These are phyloP conservation scores for Aureobasidium lini DNA, from an alignment of 2,329 filamentous ascomycete genomes.

Conservation along the genomic window DNA sequence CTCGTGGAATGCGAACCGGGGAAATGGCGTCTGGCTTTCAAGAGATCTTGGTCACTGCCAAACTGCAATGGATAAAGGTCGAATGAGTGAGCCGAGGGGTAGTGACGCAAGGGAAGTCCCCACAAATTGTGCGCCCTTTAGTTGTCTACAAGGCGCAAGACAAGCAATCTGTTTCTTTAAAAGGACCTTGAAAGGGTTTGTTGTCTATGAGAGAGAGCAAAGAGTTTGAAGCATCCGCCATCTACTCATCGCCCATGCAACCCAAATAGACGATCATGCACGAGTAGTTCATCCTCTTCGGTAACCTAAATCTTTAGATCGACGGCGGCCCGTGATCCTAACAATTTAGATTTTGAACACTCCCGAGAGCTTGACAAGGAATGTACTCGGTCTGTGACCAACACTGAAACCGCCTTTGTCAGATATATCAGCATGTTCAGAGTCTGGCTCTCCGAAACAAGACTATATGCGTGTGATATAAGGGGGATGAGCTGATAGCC, in stretches of 20 bases:
- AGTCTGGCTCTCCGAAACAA: not conserved
- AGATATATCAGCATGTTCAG: not conserved
- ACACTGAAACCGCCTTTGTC: not conserved
- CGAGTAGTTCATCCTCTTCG: not conserved
- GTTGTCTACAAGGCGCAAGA: not conserved
- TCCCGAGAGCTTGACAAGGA: not conserved
- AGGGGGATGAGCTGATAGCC: not conserved
- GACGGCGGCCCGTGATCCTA: slow-evolving; percentile 1
- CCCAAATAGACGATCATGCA: not conserved
- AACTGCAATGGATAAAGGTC: not conserved
- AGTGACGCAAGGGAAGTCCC: slow-evolving; percentile 7
- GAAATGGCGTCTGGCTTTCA: not conserved
- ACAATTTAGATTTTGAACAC: not conserved
- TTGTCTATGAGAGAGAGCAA: not conserved
- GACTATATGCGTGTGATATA: not conserved
- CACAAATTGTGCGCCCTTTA: not conserved
- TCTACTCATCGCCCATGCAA: not conserved
- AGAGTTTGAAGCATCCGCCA: not conserved
- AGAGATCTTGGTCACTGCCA: not conserved
- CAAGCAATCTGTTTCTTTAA: not conserved
- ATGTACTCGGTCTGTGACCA: slow-evolving; percentile 1
- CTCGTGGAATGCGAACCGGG: not conserved
- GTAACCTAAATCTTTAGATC: slow-evolving; percentile 4
- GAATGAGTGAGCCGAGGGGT: not conserved
- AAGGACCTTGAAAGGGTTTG: not conserved